These are phyloP conservation scores for Circinella umbellata DNA, from an alignment of 371 early-diverging fungal species.

Conservation along the genomic window DNA sequence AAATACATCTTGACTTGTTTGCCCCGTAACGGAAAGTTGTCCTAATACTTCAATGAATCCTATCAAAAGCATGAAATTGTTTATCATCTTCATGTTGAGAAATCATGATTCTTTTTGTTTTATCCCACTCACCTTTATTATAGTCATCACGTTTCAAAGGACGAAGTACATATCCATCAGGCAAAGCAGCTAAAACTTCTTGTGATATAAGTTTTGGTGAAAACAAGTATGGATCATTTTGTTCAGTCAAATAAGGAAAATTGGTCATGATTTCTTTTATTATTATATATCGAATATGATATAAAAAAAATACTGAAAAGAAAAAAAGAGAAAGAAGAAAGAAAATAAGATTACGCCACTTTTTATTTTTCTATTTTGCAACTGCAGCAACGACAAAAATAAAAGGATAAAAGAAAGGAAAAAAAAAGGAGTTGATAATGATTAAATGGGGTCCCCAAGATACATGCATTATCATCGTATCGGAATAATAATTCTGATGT, in stretches of 20 bases:
- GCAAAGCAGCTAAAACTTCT: slow-evolving; percentile 63
- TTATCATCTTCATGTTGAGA: not conserved
- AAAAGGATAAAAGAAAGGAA: too few relatives aligned
- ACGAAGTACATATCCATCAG: slow-evolving; percentile 75
- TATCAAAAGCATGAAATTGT: not conserved
- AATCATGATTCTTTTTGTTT: not conserved
- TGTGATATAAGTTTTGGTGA: slow-evolving; percentile 68
- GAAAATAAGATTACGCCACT: too few relatives aligned
- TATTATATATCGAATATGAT: slow-evolving; percentile 2
- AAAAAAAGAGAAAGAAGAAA: slow-evolving; percentile 9
- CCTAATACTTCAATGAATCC: slow-evolving; percentile 17
- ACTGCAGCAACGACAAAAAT: too few relatives aligned
- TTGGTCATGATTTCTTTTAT: slow-evolving; percentile 5
- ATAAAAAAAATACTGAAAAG: slow-evolving; percentile 9
- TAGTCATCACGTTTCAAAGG: slow-evolving; percentile 82
- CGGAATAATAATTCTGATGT: too few relatives aligned
- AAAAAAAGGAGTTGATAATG: not conserved
- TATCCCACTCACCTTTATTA: slow-evolving; percentile 44
- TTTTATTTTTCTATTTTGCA: too few relatives aligned
- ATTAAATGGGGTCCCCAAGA: not conserved
- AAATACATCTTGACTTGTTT: slow-evolving; percentile 45
- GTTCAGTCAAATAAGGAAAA: slow-evolving; percentile 6
- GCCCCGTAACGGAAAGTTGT: slow-evolving; percentile 15
- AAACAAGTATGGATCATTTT: slow-evolving; percentile 54
- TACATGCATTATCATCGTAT: too few relatives aligned